Percentiles rank a stretch among this genome's conserved stretches.
Conservation (phyloP, 2,329 filamentous ascomycete genomes). For the Botrytis medusae region DNA sequence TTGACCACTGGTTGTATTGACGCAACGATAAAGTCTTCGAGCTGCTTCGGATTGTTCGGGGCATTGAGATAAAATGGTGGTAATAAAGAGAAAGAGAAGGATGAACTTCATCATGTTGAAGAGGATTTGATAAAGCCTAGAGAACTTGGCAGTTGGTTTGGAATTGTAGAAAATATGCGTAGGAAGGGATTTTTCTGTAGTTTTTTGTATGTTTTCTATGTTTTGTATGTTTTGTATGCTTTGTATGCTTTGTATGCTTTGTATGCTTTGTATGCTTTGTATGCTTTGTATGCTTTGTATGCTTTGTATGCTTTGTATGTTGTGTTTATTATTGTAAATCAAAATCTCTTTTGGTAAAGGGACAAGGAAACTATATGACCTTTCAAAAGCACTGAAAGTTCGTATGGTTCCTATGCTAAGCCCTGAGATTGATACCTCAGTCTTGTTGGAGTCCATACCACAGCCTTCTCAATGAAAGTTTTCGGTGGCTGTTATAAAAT, state of each 20-base stretch:
- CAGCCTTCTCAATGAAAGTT: background rate
- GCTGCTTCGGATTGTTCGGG: background rate
- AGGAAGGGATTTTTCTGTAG: background rate
- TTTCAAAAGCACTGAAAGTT: background rate
- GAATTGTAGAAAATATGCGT: background rate
- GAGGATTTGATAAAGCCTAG: background rate
- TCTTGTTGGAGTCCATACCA: background rate
- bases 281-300: background rate
- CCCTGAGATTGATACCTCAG: background rate
- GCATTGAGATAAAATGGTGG: background rate
- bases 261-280: background rate
- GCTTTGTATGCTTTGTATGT: background rate
- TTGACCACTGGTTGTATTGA: conserved; percentile 31
- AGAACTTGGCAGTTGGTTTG: background rate
- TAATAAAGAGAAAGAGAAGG: background rate
- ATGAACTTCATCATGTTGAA: background rate
- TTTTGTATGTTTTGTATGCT: background rate
- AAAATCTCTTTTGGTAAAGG: background rate
- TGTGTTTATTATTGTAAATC: background rate
- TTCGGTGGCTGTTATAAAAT: background rate
- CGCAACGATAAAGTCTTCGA: background rate
- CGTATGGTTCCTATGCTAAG: background rate
- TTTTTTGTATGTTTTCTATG: background rate
- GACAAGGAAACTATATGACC: background rate
- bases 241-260: background rate